Evolutionary conservation across 345 rosid species (phyloP).

Genomic region (Aurinia saxatilis): DNA sequence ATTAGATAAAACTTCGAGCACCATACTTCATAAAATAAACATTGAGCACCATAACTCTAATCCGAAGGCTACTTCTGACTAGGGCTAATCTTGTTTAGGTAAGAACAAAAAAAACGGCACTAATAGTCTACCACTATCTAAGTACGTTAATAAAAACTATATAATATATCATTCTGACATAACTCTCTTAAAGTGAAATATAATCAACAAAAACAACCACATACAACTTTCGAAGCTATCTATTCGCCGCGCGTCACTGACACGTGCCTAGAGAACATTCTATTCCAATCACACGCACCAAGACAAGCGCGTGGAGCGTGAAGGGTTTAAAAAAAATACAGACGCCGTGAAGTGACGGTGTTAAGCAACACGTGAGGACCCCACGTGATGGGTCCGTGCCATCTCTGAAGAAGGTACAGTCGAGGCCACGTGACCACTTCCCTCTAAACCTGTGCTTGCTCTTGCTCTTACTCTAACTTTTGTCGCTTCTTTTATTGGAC

Average conservation of each 20-base stretch:
- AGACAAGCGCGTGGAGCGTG: neutral
- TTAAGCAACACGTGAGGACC: conserved; percentile 1
- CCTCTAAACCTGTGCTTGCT: conserved; percentile 28
- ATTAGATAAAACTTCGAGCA: too few species aligned
- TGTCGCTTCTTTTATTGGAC: conserved; percentile 20
- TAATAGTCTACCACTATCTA: neutral
- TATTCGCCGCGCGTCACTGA: conserved; percentile 17
- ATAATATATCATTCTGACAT: neutral
- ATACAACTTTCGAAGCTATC: neutral
- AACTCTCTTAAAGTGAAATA: neutral
- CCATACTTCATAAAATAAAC: too few species aligned
- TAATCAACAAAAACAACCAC: neutral
- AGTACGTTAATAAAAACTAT: neutral
- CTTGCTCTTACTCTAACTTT: conserved; percentile 22
- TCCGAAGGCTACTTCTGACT: too few species aligned
- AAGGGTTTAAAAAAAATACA: neutral
- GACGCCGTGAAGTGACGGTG: conserved; percentile 15
- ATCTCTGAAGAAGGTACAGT: conserved; percentile 25
- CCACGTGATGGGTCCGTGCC: conserved; percentile 31
- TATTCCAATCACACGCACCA: conserved; percentile 11
- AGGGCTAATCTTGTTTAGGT: too few species aligned
- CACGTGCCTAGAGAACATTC: conserved; percentile 27
- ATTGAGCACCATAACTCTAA: too few species aligned
- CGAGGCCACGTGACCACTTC: conserved; percentile 31
- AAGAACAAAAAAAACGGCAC: too few species aligned